A percentile compares a stretch with the other conserved stretches of the same genome.
These are phyloP conservation scores for Straminergon stramineum DNA, from an alignment of 225 moss, liverwort and hornwort genomes.

Conservation along the genomic window DNA sequence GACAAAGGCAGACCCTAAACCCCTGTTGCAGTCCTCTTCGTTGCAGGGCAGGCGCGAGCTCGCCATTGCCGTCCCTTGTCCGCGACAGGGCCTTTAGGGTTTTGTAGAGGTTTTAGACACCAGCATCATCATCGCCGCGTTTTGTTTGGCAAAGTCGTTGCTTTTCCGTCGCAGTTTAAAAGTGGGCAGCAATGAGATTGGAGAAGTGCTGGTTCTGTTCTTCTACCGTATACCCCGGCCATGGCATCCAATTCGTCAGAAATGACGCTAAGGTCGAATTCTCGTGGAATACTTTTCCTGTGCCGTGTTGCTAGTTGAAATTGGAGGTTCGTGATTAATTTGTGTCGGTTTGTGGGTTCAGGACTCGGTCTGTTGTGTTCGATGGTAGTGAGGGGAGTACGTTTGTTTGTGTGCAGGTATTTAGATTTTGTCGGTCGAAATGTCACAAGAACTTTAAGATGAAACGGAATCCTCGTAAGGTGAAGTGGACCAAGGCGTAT, in stretches of 20 bases:
- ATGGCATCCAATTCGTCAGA: constrained; percentile 85
- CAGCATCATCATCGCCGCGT: neutral
- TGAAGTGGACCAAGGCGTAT: constrained; percentile 91
- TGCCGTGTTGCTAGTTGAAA: neutral
- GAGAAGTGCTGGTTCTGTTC: constrained; percentile 98
- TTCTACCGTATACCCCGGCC: constrained; percentile 82
- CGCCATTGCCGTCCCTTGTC: neutral
- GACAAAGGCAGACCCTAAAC: neutral
- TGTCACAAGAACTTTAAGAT: constrained; percentile 97
- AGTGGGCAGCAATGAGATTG: constrained; percentile 64
- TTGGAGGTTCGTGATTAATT: neutral
- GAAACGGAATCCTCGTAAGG: constrained; percentile 94
- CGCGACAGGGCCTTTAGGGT: neutral
- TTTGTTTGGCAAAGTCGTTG: neutral
- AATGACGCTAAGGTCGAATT: constrained; percentile 71
- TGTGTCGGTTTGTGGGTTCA: neutral
- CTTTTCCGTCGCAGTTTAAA: neutral
- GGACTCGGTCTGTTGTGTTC: neutral
- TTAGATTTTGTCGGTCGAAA: constrained; percentile 88
- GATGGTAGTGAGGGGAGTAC: neutral
- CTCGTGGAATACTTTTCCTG: neutral
- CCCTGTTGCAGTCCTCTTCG: neutral
- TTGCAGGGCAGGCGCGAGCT: neutral
- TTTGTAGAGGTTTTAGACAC: neutral
- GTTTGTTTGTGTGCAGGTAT: constrained; percentile 28